A percentile compares a stretch with the other conserved stretches of the same genome.
phyloP scores from a whole-genome alignment of 1,284 basidiomycete species.

The Apiotrichum sp. region DNA sequence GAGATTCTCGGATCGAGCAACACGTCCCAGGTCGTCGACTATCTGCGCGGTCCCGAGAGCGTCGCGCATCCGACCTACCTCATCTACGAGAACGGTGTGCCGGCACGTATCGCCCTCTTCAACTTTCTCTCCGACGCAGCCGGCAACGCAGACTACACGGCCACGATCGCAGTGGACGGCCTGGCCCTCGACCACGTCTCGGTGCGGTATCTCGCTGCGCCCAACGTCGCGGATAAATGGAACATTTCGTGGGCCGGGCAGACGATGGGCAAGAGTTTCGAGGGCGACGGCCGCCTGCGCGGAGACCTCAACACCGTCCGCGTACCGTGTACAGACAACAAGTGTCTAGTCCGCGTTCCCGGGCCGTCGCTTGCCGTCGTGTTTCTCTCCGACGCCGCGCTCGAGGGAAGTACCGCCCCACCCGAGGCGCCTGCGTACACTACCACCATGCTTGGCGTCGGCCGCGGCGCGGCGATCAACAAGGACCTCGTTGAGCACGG shows the following conservation, averaged over 20 bases:
- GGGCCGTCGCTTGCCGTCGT: slow-evolving; percentile 67
- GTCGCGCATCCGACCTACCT: slow-evolving; percentile 63
- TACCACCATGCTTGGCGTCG: slow-evolving; percentile 47
- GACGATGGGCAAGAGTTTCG: slow-evolving; percentile 61
- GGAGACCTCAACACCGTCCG: slow-evolving; percentile 54
- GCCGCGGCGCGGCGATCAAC: slow-evolving; percentile 36
- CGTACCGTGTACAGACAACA: slow-evolving; percentile 54
- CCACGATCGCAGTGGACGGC: neutral
- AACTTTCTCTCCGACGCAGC: slow-evolving; percentile 53
- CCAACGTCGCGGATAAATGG: slow-evolving; percentile 56
- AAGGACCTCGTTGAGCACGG: slow-evolving; percentile 38
- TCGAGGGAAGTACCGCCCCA: slow-evolving; percentile 46
- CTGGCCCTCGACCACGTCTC: slow-evolving; percentile 11
- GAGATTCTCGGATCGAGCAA: slow-evolving; percentile 62
- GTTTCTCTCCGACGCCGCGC: slow-evolving; percentile 55
- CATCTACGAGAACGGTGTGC: slow-evolving; percentile 54
- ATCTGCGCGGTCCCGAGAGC: slow-evolving; percentile 24
- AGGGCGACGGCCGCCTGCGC: slow-evolving; percentile 58
- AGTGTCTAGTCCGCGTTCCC: slow-evolving; percentile 59
- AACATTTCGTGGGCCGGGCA: slow-evolving; percentile 68
- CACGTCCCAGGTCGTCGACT: slow-evolving; percentile 57
- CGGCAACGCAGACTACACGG: slow-evolving; percentile 48
- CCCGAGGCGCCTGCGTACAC: slow-evolving; percentile 49
- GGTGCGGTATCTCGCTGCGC: slow-evolving; percentile 47
- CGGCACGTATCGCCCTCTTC: slow-evolving; percentile 59